Conservation (phyloP, 495 filamentous ascomycete genomes). For the Trichoderma parareesei region DNA sequence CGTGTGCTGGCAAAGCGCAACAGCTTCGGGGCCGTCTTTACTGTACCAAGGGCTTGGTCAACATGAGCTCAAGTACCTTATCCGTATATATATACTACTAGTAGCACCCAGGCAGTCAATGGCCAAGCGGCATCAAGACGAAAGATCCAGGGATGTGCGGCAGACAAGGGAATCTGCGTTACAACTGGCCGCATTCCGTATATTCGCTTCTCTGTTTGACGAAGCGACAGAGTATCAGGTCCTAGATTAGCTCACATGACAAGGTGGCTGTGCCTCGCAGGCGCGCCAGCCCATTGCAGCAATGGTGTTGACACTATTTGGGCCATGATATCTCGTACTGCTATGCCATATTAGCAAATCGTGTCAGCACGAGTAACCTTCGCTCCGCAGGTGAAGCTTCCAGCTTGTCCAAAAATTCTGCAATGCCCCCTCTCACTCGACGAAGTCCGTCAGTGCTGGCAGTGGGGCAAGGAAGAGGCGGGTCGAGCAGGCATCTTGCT, state of each 20-base stretch:
- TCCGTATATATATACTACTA: neutral
- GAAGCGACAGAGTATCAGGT: neutral
- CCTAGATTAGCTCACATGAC: neutral
- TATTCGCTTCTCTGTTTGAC: neutral
- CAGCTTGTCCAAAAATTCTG: neutral
- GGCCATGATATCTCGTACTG: neutral
- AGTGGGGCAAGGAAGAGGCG: neutral
- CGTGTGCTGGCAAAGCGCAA: neutral
- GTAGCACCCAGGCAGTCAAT: neutral
- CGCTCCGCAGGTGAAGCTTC: neutral
- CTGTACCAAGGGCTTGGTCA: neutral
- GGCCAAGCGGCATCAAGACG: neutral
- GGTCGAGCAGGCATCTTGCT: neutral
- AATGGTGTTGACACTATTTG: neutral
- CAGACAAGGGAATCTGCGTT: neutral
- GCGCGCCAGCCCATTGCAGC: neutral
- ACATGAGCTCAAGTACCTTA: too few species aligned
- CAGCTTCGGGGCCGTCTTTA: neutral
- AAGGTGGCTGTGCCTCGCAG: neutral
- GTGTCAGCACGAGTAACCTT: neutral
- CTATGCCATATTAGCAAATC: neutral
- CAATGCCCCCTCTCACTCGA: conserved; percentile 1
- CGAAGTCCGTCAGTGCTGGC: neutral
- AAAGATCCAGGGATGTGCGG: too few species aligned
- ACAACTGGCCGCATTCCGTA: neutral